Base-by-base conservation (phyloP, 805 yeast genomes). In the Starmerella kuoi region DNA sequence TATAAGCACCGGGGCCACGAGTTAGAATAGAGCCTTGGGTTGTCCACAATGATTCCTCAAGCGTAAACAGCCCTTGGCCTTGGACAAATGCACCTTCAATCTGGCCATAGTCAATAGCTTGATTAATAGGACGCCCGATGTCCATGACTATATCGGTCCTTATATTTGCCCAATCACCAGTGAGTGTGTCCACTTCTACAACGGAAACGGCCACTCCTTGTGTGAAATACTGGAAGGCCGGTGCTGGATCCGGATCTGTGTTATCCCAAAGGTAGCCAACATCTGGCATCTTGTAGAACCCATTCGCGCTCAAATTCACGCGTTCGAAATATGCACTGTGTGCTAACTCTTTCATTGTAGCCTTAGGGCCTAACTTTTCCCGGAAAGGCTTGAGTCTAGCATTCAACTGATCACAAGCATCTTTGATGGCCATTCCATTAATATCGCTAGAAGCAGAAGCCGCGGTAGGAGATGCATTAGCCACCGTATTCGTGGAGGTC, bases 81-180 rank as follows among this genome's bases (percentile, higher is more conserved):
- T 69, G 73, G 11, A 69, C 60, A 46, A 63, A 69, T 0, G 72
- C 73, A 28, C 73, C 73, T 49, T 69, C 73, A 30, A 69, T 69
- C 54, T 69, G 73, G 6, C 73, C 73, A 50, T 66, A 67, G 44
- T 68, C 72, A 40, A 69, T 68, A 14, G 72, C 72, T 46, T 67
- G 66, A 49, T 69, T 69, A 39, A 69, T 55, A 8, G 73, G 66
- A 22, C 71, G 63, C 18, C 73, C 73, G 41, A 66, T 62, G 53
- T 69, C 73, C 72, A 69, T 67, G 55, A 64, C 63, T 39, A 69
- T 63, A 46, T 67, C 70, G 3, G 68, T 55, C 28, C 66, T 54
- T 35, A 67, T 53, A 31, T 60, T 60, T 2, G 65, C 52, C 71
- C 70, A 68, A 49, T 68, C 73, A 7, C 73, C 73, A 0, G 73